phyloP scores from a whole-genome alignment of 1,284 basidiomycete species.

The Jaminaea rosea region DNA sequence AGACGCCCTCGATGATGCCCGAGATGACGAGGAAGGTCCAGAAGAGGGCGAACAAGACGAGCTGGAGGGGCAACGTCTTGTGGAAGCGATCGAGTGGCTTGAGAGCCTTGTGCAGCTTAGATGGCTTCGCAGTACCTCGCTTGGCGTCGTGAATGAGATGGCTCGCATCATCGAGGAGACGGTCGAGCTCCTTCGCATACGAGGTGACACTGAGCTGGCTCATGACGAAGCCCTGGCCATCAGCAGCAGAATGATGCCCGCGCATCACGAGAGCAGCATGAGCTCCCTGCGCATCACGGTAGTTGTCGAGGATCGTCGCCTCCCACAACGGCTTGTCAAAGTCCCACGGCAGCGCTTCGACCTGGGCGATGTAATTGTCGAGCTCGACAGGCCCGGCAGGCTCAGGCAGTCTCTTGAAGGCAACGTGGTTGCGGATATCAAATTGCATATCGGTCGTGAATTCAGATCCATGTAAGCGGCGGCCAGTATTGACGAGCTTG shows the following conservation, averaged over 20 bases:
- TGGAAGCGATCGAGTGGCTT: conserved; percentile 27
- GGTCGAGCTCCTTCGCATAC: conserved; percentile 33
- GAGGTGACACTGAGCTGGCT: conserved; percentile 34
- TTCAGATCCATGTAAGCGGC: conserved; percentile 28
- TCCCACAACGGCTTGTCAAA: conserved; percentile 37
- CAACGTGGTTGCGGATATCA: conserved; percentile 9
- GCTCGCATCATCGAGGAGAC: conserved; percentile 27
- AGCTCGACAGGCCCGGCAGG: conserved; percentile 30
- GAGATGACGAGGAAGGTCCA: conserved; percentile 22
- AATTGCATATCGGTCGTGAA: conserved; percentile 27
- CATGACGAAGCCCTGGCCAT: conserved; percentile 44
- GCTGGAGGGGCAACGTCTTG: conserved; percentile 17
- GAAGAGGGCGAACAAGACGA: conserved; percentile 28
- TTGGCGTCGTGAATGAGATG: conserved; percentile 23
- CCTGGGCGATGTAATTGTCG: conserved; percentile 25
- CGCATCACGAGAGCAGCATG: conserved; percentile 30
- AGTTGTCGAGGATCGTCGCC: conserved; percentile 27
- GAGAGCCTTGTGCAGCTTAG: conserved; percentile 33
- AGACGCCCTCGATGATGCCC: conserved; percentile 15
- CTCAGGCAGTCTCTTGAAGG: conserved; percentile 9
- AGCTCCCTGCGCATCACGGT: conserved; percentile 14
- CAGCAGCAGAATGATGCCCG: conserved; percentile 39
- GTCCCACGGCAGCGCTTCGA: conserved; percentile 36
- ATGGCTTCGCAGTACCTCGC: conserved; percentile 29
- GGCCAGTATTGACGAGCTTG: conserved; percentile 21